A percentile compares a stretch with the other conserved stretches of the same genome.
Conservation (phyloP, 164 flowering plant genomes). For the Taxillus chinensis region DNA sequence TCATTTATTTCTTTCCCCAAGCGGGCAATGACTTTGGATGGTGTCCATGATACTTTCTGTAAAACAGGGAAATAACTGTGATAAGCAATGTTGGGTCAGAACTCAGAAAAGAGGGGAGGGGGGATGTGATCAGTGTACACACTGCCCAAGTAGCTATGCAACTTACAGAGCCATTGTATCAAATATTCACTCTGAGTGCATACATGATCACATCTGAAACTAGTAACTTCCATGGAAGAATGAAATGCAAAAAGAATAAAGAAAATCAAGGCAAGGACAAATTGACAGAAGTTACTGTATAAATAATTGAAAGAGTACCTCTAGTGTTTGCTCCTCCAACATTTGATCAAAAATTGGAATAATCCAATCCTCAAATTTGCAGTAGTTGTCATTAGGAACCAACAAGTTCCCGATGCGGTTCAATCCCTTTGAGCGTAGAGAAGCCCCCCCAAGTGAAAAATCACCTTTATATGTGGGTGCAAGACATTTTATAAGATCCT, state of each 20-base stretch:
- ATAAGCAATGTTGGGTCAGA: too few species aligned
- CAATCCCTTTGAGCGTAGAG: constrained; percentile 77
- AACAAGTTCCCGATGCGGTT: constrained; percentile 91
- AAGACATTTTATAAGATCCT: constrained; percentile 92
- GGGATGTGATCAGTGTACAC: too few species aligned
- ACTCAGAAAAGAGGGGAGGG: too few species aligned
- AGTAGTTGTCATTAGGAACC: constrained; percentile 96
- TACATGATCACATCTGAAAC: too few species aligned
- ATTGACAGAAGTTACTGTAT: not conserved
- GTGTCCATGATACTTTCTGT: constrained; percentile 55
- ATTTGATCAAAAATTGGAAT: constrained; percentile 81
- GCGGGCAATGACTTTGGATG: constrained; percentile 78
- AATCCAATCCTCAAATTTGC: constrained; percentile 98
- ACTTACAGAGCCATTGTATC: too few species aligned
- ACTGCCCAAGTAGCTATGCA: too few species aligned
- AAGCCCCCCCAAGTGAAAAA: constrained; percentile 72
- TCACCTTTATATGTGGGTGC: constrained; percentile 90
- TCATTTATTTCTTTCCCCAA: constrained; percentile 86
- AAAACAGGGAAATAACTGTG: not conserved
- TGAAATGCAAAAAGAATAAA: too few species aligned
- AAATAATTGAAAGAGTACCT: constrained; percentile 35
- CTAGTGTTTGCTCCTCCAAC: constrained; percentile 67
- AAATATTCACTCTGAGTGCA: too few species aligned
- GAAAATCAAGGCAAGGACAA: too few species aligned
- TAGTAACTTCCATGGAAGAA: too few species aligned